Evolutionary conservation across 441 rosid species (phyloP), one percentile per base, ranked within the genome.

Genomic region (Pelargonium myrrhifolium): DNA sequence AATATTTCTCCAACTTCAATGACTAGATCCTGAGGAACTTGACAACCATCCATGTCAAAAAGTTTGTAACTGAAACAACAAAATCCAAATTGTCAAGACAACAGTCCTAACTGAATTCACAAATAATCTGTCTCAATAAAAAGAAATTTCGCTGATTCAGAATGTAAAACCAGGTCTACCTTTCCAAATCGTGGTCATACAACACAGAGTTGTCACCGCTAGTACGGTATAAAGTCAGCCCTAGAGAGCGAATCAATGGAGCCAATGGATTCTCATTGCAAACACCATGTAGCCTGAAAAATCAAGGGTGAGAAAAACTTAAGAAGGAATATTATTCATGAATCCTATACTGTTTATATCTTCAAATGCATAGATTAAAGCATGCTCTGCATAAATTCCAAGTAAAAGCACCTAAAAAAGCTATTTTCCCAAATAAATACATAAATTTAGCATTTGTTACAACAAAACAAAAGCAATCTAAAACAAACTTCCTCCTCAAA

Each of bases 251-350:
- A 70, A 90, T 90, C 62, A 90, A 67, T 2, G 95, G 95, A 69
- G 93, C 97, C 80, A 90, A 80, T 3, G 97, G 97, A 73, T 90
- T 90, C 80, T 90, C 95, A 62, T 88, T 81, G 74, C 93, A 90
- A 64, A 86, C 95, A 65, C 97, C 97, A 78, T 88, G 97, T 67
- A 90, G 79, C 97, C 97, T 90, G 84, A 9, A 75, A 12, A 64
- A 40, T 26, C 71, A 47, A 47, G 15, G 31, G 31, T 12, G 53
- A 47, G 53, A 3, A 47, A 47, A 47, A 47, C 17, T 47, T 47
- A 47, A 47, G 4, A 6, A 42, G 2, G 15, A 47, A 11, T 11
- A 11, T 11, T 47, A 47, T 47, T 47, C 15, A 47, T n/a, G 53
- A 47, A 47, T 10, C 17, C 53, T 47, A 11, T 3, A 17, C 7